Evolutionary conservation across 2,329 filamentous ascomycete genomes (phyloP), one percentile per base, ranked within the genome.

Genomic region (Sporothrix humicola): DNA sequence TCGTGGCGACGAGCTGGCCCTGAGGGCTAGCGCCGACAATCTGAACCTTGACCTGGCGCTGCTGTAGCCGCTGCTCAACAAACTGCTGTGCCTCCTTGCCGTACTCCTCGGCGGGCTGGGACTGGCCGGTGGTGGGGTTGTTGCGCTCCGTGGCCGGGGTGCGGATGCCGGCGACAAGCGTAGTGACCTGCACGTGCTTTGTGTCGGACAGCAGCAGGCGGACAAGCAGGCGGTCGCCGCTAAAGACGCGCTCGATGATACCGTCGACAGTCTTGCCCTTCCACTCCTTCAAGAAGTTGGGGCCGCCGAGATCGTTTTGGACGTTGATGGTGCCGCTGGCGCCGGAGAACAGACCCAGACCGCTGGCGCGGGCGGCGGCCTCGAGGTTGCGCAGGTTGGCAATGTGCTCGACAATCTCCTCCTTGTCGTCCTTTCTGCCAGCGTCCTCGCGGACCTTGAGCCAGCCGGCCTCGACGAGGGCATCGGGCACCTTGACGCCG

Each of bases 371-470:
- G 74, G 96, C 96, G 77, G 92, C 88, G 59, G 88, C 86, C 82
- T 98, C 95, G 48, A 95, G 85, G 66, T 87, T 87, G 77, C 93
- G 91, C 75, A 99, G 88, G 78, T 90, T 91, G 78, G 97, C 92
- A 31, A 99, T 86, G 74, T 92, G 88, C 76, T 90, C 84, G 42
- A 88, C 85, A 9, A 91, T 87, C 70, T 94, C 91, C 73, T 96
- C 92, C 1, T 91, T 90, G 74, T 98, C 94, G 77, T 98, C 95
- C 80, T 95, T 96, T 77, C 92, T 91, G 75, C 94, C 95, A 74
- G 95, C 95, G 82, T 99, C 96, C 79, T 99, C 96, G 76, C 96
- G 91, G 74, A 99, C 88, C 84, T 96, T 97, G 76, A 94, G 85
- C 94, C 95, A 98, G 77, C 96, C 96, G 79, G 94, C 93, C 80